Base-by-base conservation (phyloP, 805 yeast genomes). In the Diddensiella santjacobensis region DNA sequence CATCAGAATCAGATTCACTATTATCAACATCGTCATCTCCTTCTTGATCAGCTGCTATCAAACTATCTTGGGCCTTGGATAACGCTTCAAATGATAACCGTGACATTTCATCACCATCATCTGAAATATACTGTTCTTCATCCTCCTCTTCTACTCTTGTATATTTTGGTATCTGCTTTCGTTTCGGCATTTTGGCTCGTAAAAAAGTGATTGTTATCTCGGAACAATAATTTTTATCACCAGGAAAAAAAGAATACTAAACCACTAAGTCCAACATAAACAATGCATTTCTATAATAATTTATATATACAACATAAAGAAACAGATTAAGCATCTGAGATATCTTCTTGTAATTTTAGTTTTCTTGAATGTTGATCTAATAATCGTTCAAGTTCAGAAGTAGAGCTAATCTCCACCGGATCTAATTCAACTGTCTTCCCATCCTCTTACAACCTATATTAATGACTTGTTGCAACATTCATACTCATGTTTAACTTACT, bases 331-430 rank as follows among this genome's bases (percentile, higher is more conserved):
- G 48, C 42, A 23, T 56, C 61, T 4, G 72, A 71, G 47, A 86
- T 79, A 51, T 84, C 83, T 51, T 88, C 96, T 60, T 85, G 74
- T 57, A 89, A 73, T 51, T 81, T 81, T 58, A 90, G 69, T 59
- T 80, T 77, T 67, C 96, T 80, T 6, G 96, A 87, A 62, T 90
- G 95, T 48, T 85, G 74, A 63, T 90, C 95, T 55, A 91, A 80
- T 51, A 73, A 65, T 46, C 79, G 81, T 6, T 77, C 69, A 57
- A 89, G 68, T 55, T 89, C 96, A 18, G 67, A 71, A 50, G 86
- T 76, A 4, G 70, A 69, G 59, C 76, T 42, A 30, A 48, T 65
- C 4, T 58, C 61, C 2, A 74, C 64, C 6, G 96, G 96, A 62
- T 88, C 86, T 3, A 80, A 79, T 45, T 73, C 76, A 68, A 87